Evolutionary conservation across 495 filamentous ascomycete genomes (phyloP).

Genomic region (Annulohypoxylon maeteangense): DNA sequence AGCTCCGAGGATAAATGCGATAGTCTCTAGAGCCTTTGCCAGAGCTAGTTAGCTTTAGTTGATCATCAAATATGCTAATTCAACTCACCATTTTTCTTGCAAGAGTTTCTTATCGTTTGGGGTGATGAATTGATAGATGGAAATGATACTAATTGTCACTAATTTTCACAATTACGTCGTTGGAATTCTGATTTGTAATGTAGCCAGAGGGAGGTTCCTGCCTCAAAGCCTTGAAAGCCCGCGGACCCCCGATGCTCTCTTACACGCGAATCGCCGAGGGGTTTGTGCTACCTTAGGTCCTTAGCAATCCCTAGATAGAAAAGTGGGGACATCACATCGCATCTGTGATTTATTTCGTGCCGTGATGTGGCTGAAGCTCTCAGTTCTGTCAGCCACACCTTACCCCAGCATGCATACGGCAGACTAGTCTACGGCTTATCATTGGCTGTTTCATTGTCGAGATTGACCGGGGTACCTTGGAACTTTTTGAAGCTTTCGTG

Average conservation of each 20-base stretch:
- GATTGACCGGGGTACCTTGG: conserved; percentile 2
- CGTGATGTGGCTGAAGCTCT: conserved; percentile 46
- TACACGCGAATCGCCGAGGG: conserved; percentile 30
- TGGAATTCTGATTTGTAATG: conserved; percentile 16
- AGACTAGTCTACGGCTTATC: conserved; percentile 14
- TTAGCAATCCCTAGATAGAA: not conserved
- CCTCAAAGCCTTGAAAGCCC: conserved; percentile 16
- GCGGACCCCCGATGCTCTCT: conserved; percentile 34
- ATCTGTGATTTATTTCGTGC: not conserved
- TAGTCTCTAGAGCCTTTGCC: conserved; percentile 42
- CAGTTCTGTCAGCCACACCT: conserved; percentile 32
- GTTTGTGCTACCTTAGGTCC: conserved; percentile 3
- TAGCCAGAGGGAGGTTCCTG: conserved; percentile 20
- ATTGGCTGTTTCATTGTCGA: conserved; percentile 35
- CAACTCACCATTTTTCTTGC: conserved; percentile 32
- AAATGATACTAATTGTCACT: not conserved
- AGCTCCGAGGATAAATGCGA: conserved; percentile 78
- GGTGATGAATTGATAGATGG: not conserved
- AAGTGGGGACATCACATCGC: not conserved
- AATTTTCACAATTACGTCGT: conserved; percentile 3
- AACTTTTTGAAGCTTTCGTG: conserved; percentile 49
- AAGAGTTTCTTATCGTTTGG: not conserved
- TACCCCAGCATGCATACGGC: conserved; percentile 14
- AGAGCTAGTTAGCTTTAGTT: conserved; percentile 22
- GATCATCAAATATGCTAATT: not conserved